These are phyloP conservation scores for Hyaloraphidium curvatum DNA, from an alignment of 192 early-diverging fungal genomes.

Conservation along the genomic window DNA sequence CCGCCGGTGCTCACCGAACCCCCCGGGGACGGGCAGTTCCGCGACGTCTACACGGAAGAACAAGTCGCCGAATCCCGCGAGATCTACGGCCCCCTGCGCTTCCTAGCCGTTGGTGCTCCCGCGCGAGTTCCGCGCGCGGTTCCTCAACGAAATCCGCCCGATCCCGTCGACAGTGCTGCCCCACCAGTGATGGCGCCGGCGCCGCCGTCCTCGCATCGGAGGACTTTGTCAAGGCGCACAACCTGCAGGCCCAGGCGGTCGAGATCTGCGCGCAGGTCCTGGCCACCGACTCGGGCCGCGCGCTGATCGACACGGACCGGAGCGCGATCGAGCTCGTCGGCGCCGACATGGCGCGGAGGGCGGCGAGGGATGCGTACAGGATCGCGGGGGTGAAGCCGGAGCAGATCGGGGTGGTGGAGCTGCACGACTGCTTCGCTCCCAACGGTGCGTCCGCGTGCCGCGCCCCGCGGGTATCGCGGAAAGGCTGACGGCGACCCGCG, in stretches of 20 bases:
- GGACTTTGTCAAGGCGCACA: conserved; percentile 37
- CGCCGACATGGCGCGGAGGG: conserved; percentile 48
- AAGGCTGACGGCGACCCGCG: no score
- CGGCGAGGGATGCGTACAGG: conserved; percentile 28
- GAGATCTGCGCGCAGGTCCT: conserved; percentile 45
- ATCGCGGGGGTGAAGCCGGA: conserved; percentile 35
- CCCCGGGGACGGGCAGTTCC: conserved; percentile 57
- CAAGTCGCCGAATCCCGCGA: conserved; percentile 35
- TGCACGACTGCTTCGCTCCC: conserved; percentile 55
- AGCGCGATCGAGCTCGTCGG: conserved; percentile 10
- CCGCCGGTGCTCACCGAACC: no score
- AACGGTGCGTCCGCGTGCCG: no score
- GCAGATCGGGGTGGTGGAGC: conserved; percentile 47
- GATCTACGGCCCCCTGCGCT: conserved; percentile 44
- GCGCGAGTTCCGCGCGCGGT: no score
- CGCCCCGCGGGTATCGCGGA: no score
- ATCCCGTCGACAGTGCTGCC: conserved; percentile 25
- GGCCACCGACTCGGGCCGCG: conserved; percentile 45
- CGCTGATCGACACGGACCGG: neutral
- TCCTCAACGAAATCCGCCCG: no score
- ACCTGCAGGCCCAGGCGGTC: conserved; percentile 36
- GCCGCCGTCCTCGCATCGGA: conserved; percentile 36
- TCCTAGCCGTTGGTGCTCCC: no score
- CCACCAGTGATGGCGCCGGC: conserved; percentile 48
- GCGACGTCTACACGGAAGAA: conserved; percentile 34